A percentile compares a stretch with the other conserved stretches of the same genome.
phyloP scores from a whole-genome alignment of 192 early-diverging fungal genomes.

The Podochytrium sp. region DNA sequence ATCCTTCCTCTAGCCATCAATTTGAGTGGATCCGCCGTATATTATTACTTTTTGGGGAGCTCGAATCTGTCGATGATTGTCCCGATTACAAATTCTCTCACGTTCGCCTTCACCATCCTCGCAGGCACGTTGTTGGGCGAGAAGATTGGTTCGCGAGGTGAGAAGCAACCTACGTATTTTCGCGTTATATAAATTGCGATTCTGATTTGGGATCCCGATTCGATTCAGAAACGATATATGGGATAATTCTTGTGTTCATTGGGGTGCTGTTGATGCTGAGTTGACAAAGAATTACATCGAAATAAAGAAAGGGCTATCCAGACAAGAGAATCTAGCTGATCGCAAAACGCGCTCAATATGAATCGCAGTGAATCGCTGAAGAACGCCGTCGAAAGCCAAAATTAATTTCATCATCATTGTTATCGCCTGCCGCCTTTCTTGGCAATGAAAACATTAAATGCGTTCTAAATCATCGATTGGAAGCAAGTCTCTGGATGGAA shows the following conservation, averaged over 20 bases:
- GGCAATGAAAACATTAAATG: not conserved
- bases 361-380: no score
- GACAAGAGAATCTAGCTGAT: no score
- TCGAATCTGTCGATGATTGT: constrained; percentile 89
- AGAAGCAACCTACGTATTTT: constrained; percentile 10
- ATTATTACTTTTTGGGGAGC: constrained; percentile 89
- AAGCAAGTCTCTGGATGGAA: no score
- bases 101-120: constrained; percentile 84
- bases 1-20: constrained; percentile 86
- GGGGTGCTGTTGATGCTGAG: constrained; percentile 31
- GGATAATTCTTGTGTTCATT: constrained; percentile 32
- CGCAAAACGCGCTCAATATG: no score
- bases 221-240: no score
- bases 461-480: no score
- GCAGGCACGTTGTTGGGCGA: constrained; percentile 84
- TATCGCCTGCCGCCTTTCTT: no score
- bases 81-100: constrained; percentile 89
- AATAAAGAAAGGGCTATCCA: no score
- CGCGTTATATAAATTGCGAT: no score
- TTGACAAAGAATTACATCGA: no score
- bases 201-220: no score
- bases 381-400: not conserved
- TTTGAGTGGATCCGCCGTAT: constrained; percentile 88
- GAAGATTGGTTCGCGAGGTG: constrained; percentile 65
- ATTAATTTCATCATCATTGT: no score